Conservation (phyloP, 371 early-diverging fungal species). For the Zychaea mexicana region DNA sequence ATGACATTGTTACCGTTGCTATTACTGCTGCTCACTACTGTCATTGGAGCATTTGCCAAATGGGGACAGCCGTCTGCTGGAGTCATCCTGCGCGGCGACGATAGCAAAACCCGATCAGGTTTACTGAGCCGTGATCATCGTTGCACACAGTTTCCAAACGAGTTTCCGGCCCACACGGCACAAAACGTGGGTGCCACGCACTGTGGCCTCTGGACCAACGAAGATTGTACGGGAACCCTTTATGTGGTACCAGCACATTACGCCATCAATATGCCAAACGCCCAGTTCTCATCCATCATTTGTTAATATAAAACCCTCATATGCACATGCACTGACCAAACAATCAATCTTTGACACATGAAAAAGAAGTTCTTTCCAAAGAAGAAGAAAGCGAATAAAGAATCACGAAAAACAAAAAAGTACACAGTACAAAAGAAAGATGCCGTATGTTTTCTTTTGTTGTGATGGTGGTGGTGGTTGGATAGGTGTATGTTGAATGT, state of each 20-base stretch:
- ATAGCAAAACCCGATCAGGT: slow-evolving; percentile 28
- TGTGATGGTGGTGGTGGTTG: neutral
- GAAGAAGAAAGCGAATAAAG: no score
- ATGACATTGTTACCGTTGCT: slow-evolving; percentile 2
- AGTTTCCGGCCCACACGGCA: slow-evolving; percentile 31
- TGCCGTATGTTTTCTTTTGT: no score
- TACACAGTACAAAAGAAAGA: no score
- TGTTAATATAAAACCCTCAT: no score
- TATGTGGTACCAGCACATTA: slow-evolving; percentile 48
- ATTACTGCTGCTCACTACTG: slow-evolving; percentile 1
- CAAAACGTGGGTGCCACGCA: slow-evolving; percentile 36
- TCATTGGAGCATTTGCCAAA: slow-evolving; percentile 13
- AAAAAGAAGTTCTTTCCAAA: no score
- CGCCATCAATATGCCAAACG: slow-evolving; percentile 28
- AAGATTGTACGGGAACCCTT: slow-evolving; percentile 30
- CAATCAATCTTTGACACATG: no score
- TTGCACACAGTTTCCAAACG: slow-evolving; percentile 29
- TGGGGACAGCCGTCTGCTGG: slow-evolving; percentile 16
- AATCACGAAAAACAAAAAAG: no score
- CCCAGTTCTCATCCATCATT: slow-evolving; percentile 29
- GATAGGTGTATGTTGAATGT: neutral
- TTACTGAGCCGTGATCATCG: slow-evolving; percentile 34
- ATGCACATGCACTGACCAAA: no score
- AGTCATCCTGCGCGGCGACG: slow-evolving; percentile 23
- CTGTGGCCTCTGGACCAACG: slow-evolving; percentile 42